phyloP scores from a whole-genome alignment of 495 filamentous ascomycete genomes.

The Astrothelium macrocarpum region DNA sequence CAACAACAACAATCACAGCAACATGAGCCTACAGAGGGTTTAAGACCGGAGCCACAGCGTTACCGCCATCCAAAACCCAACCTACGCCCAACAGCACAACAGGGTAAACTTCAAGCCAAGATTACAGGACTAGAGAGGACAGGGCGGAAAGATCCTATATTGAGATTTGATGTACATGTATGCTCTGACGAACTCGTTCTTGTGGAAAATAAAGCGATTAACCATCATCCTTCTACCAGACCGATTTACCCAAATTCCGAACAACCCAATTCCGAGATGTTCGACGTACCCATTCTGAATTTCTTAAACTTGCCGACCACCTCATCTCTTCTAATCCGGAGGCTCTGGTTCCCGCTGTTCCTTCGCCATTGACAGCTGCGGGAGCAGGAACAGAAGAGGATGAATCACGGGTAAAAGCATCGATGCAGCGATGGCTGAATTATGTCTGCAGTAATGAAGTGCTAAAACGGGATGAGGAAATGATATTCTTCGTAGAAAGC shows the following conservation, averaged over 20 bases:
- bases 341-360: constrained; percentile 93
- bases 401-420: constrained; percentile 74
- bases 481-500: constrained; percentile 93
- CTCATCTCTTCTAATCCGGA: constrained; percentile 93
- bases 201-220: constrained; percentile 4
- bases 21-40: constrained; percentile 36
- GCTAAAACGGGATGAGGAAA: constrained; percentile 88
- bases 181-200: constrained; percentile 22
- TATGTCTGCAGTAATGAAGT: constrained; percentile 84
- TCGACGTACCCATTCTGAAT: constrained; percentile 88
- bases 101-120: constrained; percentile 84
- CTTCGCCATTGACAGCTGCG: constrained; percentile 79
- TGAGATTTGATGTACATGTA: constrained; percentile 97
- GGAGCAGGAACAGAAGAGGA: constrained; percentile 97
- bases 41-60: constrained; percentile 34
- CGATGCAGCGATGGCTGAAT: constrained; percentile 93
- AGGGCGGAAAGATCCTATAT: constrained; percentile 87
- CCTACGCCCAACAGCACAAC: constrained; percentile 40
- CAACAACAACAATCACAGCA: constrained; percentile 32
- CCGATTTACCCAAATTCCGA: constrained; percentile 92
- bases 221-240: constrained; percentile 42
- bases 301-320: constrained; percentile 88
- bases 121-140: constrained; percentile 87
- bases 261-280: constrained; percentile 98
- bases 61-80: constrained; percentile 33